phyloP scores from a whole-genome alignment of 306 rosid species.

The Rosa rugosa region DNA sequence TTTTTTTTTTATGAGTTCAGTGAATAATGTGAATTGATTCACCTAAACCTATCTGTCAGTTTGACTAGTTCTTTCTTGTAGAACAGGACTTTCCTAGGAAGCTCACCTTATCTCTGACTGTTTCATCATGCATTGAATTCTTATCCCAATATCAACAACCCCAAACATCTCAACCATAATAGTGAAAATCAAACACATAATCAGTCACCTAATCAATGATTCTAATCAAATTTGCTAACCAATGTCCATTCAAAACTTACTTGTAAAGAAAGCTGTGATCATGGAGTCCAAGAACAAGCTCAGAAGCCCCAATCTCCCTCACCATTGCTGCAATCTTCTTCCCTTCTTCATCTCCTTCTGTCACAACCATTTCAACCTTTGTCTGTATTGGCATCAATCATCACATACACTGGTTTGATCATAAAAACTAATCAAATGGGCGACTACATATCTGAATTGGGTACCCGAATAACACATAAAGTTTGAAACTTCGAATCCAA shows the following conservation, averaged over 20 bases:
- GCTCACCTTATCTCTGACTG: conserved; percentile 18
- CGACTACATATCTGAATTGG: neutral
- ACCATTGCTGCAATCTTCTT: conserved; percentile 58
- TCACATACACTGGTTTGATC: conserved; percentile 17
- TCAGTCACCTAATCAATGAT: neutral
- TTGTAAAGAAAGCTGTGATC: conserved; percentile 87
- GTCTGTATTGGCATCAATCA: conserved; percentile 63
- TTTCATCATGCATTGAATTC: conserved; percentile 2
- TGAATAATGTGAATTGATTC: conserved; percentile 13
- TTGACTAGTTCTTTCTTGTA: conserved; percentile 27
- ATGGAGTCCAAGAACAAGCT: conserved; percentile 87
- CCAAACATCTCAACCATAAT: conserved; percentile 19
- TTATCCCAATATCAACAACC: neutral
- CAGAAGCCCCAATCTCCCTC: conserved; percentile 66
- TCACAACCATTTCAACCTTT: conserved; percentile 85
- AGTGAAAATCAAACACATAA: neutral
- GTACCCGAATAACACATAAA: neutral
- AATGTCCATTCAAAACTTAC: conserved; percentile 40
- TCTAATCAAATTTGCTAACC: neutral
- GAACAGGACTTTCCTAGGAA: conserved; percentile 19
- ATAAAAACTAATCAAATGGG: conserved; percentile 2
- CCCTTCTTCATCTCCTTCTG: conserved; percentile 80
- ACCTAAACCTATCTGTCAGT: conserved; percentile 24
- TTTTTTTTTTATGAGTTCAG: neutral
- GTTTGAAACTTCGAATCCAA: neutral